Conservation (phyloP, 495 filamentous ascomycete genomes). For the Platismatia glauca region DNA sequence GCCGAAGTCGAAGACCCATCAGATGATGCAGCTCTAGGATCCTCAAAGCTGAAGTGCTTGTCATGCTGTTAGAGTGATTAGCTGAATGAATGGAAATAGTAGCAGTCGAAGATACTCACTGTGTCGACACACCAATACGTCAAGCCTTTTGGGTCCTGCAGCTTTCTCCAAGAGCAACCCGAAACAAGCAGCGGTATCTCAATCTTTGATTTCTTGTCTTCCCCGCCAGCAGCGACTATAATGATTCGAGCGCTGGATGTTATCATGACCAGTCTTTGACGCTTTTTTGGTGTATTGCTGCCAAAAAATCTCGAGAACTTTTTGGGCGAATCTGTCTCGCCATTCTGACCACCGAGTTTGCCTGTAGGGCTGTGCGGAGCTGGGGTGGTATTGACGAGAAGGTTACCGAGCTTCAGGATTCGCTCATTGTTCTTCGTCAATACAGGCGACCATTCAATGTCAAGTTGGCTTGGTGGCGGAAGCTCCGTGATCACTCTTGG, state of each 20-base stretch:
- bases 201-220: conserved; percentile 89
- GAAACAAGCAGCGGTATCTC: conserved; percentile 72
- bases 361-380: conserved; percentile 57
- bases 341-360: conserved; percentile 47
- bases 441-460: conserved; percentile 99
- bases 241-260: conserved; percentile 85
- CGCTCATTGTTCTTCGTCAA: conserved; percentile 83
- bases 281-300: conserved; percentile 79
- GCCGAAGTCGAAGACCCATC: conserved; percentile 37
- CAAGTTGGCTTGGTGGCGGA: conserved; percentile 88
- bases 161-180: conserved; percentile 67
- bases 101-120: conserved; percentile 44
- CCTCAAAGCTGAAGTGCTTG: conserved; percentile 89
- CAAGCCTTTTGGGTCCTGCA: conserved; percentile 72
- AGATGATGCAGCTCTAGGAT: conserved; percentile 57
- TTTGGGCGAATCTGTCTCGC: conserved; percentile 56
- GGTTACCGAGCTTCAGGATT: conserved; percentile 87
- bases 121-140: conserved; percentile 89
- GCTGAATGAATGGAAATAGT: background rate
- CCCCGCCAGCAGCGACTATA: conserved; percentile 82
- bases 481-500: conserved; percentile 89
- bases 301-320: conserved; percentile 91
- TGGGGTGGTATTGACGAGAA: conserved; percentile 71
- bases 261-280: conserved; percentile 89
- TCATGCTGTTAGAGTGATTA: conserved; percentile 52